Conservation (phyloP, 768 basidiomycete genomes). For the Hortiboletus campestris region DNA sequence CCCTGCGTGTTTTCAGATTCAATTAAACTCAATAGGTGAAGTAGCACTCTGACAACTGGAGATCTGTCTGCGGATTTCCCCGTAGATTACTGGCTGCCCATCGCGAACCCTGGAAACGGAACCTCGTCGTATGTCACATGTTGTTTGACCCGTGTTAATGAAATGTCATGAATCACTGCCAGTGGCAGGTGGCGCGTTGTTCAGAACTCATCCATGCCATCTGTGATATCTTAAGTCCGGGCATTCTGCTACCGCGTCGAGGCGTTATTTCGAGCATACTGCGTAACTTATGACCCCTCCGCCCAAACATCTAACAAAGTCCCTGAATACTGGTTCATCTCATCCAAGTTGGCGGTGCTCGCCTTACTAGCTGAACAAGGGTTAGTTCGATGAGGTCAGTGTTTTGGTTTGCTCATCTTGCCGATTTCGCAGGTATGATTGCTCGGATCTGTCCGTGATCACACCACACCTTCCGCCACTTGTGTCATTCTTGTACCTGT, state of each 20-base stretch:
- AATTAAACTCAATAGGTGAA: slow-evolving; percentile 1
- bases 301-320: neutral
- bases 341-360: neutral
- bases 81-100: no score
- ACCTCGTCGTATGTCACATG: neutral
- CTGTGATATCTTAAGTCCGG: no score
- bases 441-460: neutral
- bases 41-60: neutral
- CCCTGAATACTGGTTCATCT: slow-evolving; percentile 8
- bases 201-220: neutral
- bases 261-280: neutral
- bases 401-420: neutral
- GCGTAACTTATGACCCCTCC: neutral
- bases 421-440: slow-evolving; percentile 10
- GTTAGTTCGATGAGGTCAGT: slow-evolving; percentile 9
- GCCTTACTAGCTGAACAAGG: neutral
- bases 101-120: neutral
- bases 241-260: no score
- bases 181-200: neutral
- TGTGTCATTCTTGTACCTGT: neutral
- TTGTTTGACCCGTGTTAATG: neutral
- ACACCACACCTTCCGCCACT: neutral
- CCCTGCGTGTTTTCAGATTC: neutral
- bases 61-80: neutral
- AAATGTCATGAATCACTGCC: neutral